Conservation (phyloP, 164 flowering plant genomes). For the Piper betle region DNA sequence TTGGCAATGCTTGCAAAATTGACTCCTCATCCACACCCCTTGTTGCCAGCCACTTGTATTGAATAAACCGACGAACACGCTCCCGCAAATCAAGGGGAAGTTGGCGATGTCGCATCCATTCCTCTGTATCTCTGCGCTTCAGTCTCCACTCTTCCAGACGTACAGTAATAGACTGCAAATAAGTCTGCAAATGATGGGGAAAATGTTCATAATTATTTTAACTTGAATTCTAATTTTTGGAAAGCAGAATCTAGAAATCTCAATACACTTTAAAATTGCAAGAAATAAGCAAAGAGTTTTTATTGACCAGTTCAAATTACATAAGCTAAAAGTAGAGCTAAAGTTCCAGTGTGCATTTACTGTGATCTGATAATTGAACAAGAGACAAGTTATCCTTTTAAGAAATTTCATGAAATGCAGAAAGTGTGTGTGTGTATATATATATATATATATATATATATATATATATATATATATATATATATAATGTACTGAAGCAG, state of each 20-base stretch:
- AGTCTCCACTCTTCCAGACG: constrained; percentile 97
- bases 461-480: too few species aligned
- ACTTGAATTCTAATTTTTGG: background rate
- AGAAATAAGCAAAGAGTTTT: background rate
- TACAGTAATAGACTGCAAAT: constrained; percentile 77
- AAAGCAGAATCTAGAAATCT: too few species aligned
- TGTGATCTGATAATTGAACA: too few species aligned
- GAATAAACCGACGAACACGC: constrained; percentile 73
- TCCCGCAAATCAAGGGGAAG: constrained; percentile 62
- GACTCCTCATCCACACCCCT: constrained; percentile 89
- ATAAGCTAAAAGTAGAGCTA: too few species aligned
- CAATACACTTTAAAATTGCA: background rate
- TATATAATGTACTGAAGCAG: too few species aligned
- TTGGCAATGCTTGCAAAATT: constrained; percentile 52
- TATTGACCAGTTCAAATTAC: background rate
- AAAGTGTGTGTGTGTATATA: too few species aligned
- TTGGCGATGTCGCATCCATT: constrained; percentile 96
- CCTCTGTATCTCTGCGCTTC: constrained; percentile 83
- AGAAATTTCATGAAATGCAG: too few species aligned
- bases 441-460: too few species aligned
- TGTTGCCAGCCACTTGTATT: constrained; percentile 93
- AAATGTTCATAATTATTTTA: background rate
- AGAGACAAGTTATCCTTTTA: too few species aligned
- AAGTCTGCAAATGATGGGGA: constrained; percentile 42
- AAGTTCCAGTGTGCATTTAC: too few species aligned